Percentiles rank a stretch among this genome's conserved stretches.
These are phyloP conservation scores for Fusarium ambrosium DNA, from an alignment of 2,329 filamentous ascomycete genomes.

Conservation along the genomic window DNA sequence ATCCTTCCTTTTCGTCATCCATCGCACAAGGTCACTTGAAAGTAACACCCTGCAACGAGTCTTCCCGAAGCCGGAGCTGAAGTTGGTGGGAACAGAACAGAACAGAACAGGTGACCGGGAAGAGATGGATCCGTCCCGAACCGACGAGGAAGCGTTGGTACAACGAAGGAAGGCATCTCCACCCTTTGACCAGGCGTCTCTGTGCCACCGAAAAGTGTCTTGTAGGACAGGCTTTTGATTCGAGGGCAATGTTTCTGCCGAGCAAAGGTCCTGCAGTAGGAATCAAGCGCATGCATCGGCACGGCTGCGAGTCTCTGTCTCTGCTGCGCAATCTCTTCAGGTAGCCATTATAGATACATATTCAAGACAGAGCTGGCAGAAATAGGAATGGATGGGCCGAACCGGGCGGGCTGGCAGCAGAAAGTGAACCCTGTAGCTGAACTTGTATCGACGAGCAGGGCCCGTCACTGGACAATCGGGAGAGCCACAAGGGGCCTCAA, in stretches of 20 bases:
- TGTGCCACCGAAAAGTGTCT: neutral
- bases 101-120: slow-evolving; percentile 30
- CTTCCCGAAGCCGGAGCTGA: slow-evolving; percentile 31
- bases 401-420: neutral
- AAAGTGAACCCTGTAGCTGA: slow-evolving; percentile 5
- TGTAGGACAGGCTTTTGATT: neutral
- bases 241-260: slow-evolving; percentile 3
- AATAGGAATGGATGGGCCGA: slow-evolving; percentile 12
- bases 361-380: neutral
- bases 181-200: slow-evolving; percentile 4
- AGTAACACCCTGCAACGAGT: neutral
- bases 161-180: slow-evolving; percentile 17
- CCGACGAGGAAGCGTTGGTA: slow-evolving; percentile 12
- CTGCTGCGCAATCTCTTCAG: slow-evolving; percentile 2
- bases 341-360: neutral
- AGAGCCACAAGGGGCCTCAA: slow-evolving; percentile 14
- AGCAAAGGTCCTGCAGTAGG: neutral
- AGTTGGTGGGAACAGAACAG: slow-evolving; percentile 19
- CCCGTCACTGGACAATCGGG: neutral
- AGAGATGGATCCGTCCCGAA: slow-evolving; percentile 29
- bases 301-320: neutral
- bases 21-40: neutral
- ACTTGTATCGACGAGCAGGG: neutral
- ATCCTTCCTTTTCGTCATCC: neutral
- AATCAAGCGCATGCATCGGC: slow-evolving; percentile 6